Conservation (phyloP, 73 alveolate species). For the Paramecium sexaurelia region DNA sequence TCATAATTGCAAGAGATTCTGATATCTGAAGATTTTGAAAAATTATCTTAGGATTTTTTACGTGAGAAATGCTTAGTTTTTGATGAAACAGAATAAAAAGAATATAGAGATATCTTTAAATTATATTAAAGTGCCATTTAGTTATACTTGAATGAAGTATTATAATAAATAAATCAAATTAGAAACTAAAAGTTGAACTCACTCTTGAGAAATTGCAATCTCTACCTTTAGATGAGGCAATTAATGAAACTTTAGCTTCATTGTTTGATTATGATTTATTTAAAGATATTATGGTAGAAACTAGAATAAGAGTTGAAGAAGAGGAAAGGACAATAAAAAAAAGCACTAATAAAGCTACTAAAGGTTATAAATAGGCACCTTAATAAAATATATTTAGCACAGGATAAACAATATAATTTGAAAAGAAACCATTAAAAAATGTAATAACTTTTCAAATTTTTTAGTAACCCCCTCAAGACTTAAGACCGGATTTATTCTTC, state of each 20-base stretch:
- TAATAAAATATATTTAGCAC: background rate
- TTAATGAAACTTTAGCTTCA: constrained; percentile 32
- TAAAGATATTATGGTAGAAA: constrained; percentile 56
- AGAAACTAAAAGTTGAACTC: background rate
- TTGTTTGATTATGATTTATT: constrained; percentile 42
- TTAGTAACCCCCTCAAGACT: background rate
- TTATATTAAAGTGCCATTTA: background rate
- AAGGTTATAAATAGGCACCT: constrained; percentile 52
- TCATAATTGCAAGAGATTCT: background rate
- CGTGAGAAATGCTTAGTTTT: constrained; percentile 19
- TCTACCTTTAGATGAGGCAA: constrained; percentile 27
- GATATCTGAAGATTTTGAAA: constrained; percentile 39
- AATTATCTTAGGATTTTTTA: constrained; percentile 21
- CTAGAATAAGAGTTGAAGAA: constrained; percentile 27
- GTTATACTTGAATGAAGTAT: background rate
- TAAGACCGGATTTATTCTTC: constrained; percentile 28
- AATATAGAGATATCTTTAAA: background rate
- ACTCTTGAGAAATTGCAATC: background rate
- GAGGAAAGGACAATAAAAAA: constrained; percentile 50
- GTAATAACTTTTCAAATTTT: background rate
- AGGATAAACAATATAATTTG: background rate
- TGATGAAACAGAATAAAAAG: background rate
- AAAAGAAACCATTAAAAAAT: background rate
- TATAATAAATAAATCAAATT: background rate
- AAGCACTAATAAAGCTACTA: constrained; percentile 36